A percentile compares a stretch with the other conserved stretches of the same genome.
Evolutionary conservation across 1,284 basidiomycete genomes (phyloP).

Genomic region (Melanopsichium pennsylvanicum): DNA sequence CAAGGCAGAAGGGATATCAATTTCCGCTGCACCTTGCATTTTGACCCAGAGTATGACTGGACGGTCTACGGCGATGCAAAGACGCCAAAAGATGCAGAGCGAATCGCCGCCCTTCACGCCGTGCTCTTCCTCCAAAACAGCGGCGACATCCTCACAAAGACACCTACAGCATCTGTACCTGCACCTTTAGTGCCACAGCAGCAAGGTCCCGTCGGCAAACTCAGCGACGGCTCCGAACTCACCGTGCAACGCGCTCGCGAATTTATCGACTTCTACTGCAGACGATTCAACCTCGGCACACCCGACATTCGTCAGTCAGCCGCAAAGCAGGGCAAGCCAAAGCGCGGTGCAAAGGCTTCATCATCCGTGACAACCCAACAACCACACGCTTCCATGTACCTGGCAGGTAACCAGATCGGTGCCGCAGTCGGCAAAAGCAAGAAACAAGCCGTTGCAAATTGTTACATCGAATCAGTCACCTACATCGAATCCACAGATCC

Average conservation of each 20-base stretch:
- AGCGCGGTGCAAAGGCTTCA: conserved; percentile 18
- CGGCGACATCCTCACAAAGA: conserved; percentile 38
- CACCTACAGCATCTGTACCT: conserved; percentile 38
- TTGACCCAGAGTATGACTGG: conserved; percentile 56
- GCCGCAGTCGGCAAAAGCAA: conserved; percentile 77
- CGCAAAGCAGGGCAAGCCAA: conserved; percentile 27
- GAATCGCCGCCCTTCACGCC: conserved; percentile 70
- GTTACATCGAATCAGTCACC: conserved; percentile 85
- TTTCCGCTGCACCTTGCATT: conserved; percentile 42
- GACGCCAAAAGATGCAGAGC: conserved; percentile 76
- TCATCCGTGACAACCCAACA: conserved; percentile 13
- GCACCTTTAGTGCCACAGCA: conserved; percentile 67
- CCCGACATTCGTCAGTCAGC: conserved; percentile 73
- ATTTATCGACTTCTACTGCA: conserved; percentile 96
- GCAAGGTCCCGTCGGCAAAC: conserved; percentile 45
- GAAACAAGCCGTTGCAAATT: conserved; percentile 77
- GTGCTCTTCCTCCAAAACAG: conserved; percentile 47
- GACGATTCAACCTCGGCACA: conserved; percentile 78
- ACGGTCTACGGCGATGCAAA: conserved; percentile 73
- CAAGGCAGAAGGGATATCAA: conserved; percentile 45
- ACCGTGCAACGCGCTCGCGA: conserved; percentile 79
- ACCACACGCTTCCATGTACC: conserved; percentile 85
- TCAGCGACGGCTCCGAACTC: conserved; percentile 77
- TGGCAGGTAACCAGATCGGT: conserved; percentile 82
- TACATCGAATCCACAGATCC: conserved; percentile 86